A percentile compares a stretch with the other conserved stretches of the same genome.
phyloP scores from a whole-genome alignment of 2,329 filamentous ascomycete species.

The Colletotrichum sansevieriae region DNA sequence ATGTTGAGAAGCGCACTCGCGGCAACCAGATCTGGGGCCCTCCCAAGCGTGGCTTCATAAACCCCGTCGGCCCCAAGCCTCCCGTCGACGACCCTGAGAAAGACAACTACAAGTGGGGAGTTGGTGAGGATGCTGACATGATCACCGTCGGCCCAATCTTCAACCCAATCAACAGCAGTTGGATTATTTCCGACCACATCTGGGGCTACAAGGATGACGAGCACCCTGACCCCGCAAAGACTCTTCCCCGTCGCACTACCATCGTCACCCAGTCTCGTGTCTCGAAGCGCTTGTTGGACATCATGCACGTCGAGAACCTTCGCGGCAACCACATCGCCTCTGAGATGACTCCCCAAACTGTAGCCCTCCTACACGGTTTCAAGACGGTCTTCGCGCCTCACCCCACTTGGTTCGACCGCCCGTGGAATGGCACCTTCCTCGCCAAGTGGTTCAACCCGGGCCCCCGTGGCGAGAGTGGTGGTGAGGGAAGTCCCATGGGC shows the following conservation, averaged over 20 bases:
- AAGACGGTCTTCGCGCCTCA: constrained; percentile 85
- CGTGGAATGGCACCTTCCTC: constrained; percentile 71
- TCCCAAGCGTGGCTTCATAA: constrained; percentile 68
- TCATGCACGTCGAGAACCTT: constrained; percentile 83
- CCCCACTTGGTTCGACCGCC: constrained; percentile 82
- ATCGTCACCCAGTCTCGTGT: constrained; percentile 83
- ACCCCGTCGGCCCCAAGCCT: constrained; percentile 73
- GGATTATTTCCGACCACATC: constrained; percentile 77
- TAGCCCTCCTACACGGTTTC: constrained; percentile 80
- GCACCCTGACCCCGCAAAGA: constrained; percentile 61
- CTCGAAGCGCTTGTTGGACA: constrained; percentile 77
- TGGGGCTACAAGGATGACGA: constrained; percentile 72
- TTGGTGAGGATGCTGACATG: constrained; percentile 80
- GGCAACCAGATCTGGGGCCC: constrained; percentile 76
- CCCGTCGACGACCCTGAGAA: constrained; percentile 68
- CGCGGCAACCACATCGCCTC: constrained; percentile 81
- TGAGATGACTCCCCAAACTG: constrained; percentile 83
- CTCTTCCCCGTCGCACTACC: constrained; percentile 79
- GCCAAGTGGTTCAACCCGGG: constrained; percentile 73
- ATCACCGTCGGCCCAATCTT: constrained; percentile 85
- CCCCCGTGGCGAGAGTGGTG: constrained; percentile 65
- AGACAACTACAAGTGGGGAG: constrained; percentile 82
- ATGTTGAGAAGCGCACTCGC: constrained; percentile 68
- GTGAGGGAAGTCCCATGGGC: constrained; percentile 68
- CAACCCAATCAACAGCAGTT: constrained; percentile 78